Conservation (phyloP, 257 asterid species). For the Plantago ovata region DNA sequence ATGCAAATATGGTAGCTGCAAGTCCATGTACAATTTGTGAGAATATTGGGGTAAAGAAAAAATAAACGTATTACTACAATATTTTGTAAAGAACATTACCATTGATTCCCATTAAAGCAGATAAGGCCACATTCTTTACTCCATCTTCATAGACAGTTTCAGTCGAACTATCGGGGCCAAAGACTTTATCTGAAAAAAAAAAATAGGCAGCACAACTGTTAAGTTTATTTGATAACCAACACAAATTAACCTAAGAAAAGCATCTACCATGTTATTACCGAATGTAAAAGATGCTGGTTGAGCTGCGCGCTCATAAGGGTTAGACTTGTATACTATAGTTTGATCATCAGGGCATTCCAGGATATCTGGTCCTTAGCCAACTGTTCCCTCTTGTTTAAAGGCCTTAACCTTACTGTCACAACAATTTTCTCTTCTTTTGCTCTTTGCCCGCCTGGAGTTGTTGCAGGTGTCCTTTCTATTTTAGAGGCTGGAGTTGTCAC, state of each 20-base stretch:
- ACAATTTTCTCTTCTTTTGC: constrained; percentile 82
- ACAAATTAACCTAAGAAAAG: background rate
- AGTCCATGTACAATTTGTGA: constrained; percentile 11
- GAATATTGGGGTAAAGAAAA: background rate
- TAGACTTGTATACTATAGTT: constrained; percentile 56
- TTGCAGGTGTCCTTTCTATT: constrained; percentile 60
- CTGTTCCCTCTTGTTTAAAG: constrained; percentile 83
- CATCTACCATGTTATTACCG: constrained; percentile 39
- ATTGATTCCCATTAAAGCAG: constrained; percentile 95
- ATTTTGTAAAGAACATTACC: constrained; percentile 35
- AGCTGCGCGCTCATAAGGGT: constrained; percentile 54
- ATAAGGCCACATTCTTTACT: constrained; percentile 85
- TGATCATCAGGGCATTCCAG: constrained; percentile 87
- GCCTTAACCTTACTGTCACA: constrained; percentile 86
- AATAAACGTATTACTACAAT: background rate
- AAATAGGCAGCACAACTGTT: constrained; percentile 2
- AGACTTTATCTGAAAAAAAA: constrained; percentile 69
- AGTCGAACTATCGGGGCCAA: constrained; percentile 68
- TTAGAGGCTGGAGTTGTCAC: constrained; percentile 67
- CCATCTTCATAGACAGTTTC: constrained; percentile 83
- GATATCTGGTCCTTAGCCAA: constrained; percentile 68
- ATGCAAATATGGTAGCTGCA: constrained; percentile 95
- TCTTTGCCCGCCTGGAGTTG: constrained; percentile 66
- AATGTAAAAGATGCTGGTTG: constrained; percentile 59
- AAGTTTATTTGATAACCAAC: constrained; percentile 5